Percentiles rank a stretch among this genome's conserved stretches.
Evolutionary conservation across 73 alveolate species (phyloP).

Genomic region (Paramecium pentaurelia): DNA sequence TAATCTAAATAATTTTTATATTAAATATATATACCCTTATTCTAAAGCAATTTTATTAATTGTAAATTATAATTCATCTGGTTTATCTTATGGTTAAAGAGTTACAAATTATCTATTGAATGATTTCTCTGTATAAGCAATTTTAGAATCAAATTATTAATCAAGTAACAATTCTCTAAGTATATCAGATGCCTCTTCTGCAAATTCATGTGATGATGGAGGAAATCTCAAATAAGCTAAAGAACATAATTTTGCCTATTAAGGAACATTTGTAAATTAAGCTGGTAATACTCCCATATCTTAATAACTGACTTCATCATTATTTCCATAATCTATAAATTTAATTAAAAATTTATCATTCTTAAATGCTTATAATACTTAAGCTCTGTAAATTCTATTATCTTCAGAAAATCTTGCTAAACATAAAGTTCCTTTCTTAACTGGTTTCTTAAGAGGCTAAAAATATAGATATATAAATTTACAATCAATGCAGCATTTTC

Average conservation of each 20-base stretch:
- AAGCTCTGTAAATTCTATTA: background rate
- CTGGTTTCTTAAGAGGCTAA: conserved; percentile 42
- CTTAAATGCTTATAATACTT: background rate
- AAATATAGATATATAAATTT: background rate
- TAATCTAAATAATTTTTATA: background rate
- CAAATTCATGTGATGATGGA: background rate
- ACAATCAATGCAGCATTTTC: background rate
- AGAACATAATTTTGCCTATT: background rate
- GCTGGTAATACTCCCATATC: conserved; percentile 37
- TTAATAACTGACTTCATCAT: background rate
- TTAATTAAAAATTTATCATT: background rate
- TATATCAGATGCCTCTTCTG: conserved; percentile 16
- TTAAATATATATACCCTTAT: background rate
- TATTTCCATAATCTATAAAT: conserved; percentile 41
- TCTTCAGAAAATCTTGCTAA: conserved; percentile 40
- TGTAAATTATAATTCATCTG: background rate
- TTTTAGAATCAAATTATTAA: background rate
- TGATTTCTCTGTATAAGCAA: background rate
- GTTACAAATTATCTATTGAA: background rate
- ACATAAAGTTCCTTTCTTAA: conserved; percentile 26
- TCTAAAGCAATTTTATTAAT: background rate
- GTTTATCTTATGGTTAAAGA: background rate
- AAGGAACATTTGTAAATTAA: background rate
- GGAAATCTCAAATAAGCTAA: conserved; percentile 30
- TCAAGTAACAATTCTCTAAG: background rate